These are phyloP conservation scores for Paecilomyces sp. DNA, from an alignment of 2,329 filamentous ascomycete genomes.

Conservation along the genomic window DNA sequence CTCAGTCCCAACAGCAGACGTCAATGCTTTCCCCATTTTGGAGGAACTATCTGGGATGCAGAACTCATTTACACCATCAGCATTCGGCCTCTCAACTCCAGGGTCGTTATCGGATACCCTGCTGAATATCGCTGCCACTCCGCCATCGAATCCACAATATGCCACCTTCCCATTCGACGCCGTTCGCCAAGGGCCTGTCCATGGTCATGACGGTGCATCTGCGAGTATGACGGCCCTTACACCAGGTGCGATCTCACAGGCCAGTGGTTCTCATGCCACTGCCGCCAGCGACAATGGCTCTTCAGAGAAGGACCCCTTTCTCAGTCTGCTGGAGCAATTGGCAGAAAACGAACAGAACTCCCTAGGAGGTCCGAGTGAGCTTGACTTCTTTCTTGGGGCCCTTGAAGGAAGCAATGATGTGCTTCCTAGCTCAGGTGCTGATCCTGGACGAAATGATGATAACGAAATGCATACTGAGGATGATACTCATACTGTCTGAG, in stretches of 20 bases:
- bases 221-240: slow-evolving; percentile 17
- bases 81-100: slow-evolving; percentile 23
- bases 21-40: background rate
- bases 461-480: background rate
- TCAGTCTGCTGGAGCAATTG: slow-evolving; percentile 71
- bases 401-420: slow-evolving; percentile 3
- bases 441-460: background rate
- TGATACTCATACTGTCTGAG: background rate
- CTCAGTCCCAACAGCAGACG: slow-evolving; percentile 1
- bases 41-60: background rate
- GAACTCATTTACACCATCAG: slow-evolving; percentile 36
- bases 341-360: slow-evolving; percentile 68
- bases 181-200: slow-evolving; percentile 5
- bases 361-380: slow-evolving; percentile 60
- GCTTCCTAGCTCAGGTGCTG: background rate
- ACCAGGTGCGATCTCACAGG: slow-evolving; percentile 38
- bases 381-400: slow-evolving; percentile 65
- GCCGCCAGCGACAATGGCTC: slow-evolving; percentile 45
- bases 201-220: background rate
- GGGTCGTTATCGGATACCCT: slow-evolving; percentile 23
- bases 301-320: slow-evolving; percentile 73
- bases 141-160: slow-evolving; percentile 26
- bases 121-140: slow-evolving; percentile 19
- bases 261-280: slow-evolving; percentile 34
- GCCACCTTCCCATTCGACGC: slow-evolving; percentile 33